Percentiles rank a stretch among this genome's conserved stretches.
These are phyloP conservation scores for Triticum turgidum DNA, from an alignment of 176 grass and related monocot species.

Conservation along the genomic window DNA sequence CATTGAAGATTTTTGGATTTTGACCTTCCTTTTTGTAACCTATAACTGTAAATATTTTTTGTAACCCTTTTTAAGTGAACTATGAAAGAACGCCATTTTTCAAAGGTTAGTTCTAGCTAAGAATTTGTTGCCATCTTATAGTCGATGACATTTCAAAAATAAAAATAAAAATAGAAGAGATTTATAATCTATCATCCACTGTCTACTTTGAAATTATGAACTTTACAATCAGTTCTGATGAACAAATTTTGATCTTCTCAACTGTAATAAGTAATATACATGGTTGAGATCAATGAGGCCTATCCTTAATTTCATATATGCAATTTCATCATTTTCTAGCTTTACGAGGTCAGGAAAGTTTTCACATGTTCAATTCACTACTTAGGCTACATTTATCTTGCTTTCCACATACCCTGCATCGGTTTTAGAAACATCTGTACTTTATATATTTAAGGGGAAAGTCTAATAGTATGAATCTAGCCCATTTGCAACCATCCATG, in stretches of 20 bases:
- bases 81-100: not conserved
- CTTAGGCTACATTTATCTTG: slow-evolving; percentile 5
- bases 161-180: not conserved
- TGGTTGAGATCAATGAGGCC: not conserved
- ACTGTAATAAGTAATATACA: not conserved
- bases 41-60: slow-evolving; percentile 17
- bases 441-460: not conserved
- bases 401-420: slow-evolving; percentile 1
- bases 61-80: not conserved
- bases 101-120: not conserved
- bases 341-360: not conserved
- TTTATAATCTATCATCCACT: not conserved
- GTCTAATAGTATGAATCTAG: not conserved
- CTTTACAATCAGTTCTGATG: slow-evolving; percentile 1
- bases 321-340: slow-evolving; percentile 23
- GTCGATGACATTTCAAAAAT: not conserved
- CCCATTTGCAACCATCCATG: not conserved
- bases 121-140: not conserved
- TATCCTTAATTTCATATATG: slow-evolving; percentile 1
- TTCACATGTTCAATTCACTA: not conserved
- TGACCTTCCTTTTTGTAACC: not conserved
- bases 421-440: slow-evolving; percentile 5
- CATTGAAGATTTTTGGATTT: slow-evolving; percentile 16
- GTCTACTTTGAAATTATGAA: not conserved
- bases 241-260: slow-evolving; percentile 13